Evolutionary conservation across 352 stramenopile species (phyloP).

Genomic region (Blastocystis sp.): DNA sequence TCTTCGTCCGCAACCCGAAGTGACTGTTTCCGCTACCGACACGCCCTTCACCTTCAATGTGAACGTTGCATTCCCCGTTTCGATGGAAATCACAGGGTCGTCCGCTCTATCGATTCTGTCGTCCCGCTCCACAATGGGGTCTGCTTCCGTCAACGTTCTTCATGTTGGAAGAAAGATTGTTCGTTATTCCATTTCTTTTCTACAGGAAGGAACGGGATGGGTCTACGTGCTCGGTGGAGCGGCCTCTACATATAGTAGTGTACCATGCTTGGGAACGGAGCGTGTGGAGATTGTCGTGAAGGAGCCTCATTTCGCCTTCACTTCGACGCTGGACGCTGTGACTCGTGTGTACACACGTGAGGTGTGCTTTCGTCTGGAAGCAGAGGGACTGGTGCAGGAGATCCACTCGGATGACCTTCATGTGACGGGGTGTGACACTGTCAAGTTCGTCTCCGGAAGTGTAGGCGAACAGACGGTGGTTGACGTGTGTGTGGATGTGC

Average conservation of each 20-base stretch:
- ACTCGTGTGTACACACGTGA: background rate
- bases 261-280: background rate
- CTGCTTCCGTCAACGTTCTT: too few species aligned
- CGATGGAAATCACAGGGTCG: too few species aligned
- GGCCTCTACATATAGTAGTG: background rate
- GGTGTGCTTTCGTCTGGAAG: background rate
- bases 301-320: background rate
- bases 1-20: too few species aligned
- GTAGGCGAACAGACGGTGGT: background rate
- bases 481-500: background rate
- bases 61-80: too few species aligned
- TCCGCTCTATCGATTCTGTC: too few species aligned
- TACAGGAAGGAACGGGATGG: background rate
- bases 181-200: background rate
- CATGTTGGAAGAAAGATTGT: too few species aligned
- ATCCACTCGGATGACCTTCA: background rate
- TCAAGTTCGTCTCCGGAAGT: background rate
- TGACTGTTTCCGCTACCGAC: too few species aligned
- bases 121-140: too few species aligned
- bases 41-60: too few species aligned
- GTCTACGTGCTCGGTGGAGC: background rate
- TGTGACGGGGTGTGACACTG: background rate
- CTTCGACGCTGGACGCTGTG: background rate
- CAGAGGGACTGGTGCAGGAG: background rate
- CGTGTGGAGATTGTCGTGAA: background rate